phyloP scores from a whole-genome alignment of 495 filamentous ascomycete species.

The Rusavskia elegans region DNA sequence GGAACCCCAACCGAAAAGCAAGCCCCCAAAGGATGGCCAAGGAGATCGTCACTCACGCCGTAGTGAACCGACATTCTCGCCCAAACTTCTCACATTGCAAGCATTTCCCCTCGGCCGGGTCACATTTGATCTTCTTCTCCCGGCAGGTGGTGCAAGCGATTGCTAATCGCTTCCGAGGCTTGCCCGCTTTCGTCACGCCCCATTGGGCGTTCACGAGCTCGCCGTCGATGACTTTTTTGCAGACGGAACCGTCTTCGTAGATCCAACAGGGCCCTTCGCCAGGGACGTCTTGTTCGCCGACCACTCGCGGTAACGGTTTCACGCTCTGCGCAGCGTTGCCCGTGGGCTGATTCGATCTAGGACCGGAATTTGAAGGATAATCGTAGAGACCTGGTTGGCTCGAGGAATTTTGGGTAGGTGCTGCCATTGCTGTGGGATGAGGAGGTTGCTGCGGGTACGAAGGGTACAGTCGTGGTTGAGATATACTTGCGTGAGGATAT shows the following conservation, averaged over 20 bases:
- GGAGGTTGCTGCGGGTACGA: background rate
- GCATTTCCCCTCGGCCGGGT: conserved; percentile 71
- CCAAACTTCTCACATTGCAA: conserved; percentile 84
- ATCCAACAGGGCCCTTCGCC: conserved; percentile 75
- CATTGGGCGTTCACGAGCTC: conserved; percentile 79
- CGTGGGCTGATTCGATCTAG: background rate
- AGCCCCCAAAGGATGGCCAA: background rate
- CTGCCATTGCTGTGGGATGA: background rate
- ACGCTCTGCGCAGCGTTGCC: conserved; percentile 5
- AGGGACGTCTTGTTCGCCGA: conserved; percentile 38
- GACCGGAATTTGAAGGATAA: background rate
- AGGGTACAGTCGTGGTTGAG: background rate
- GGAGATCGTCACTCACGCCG: conserved; percentile 47
- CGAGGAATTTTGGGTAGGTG: conserved; percentile 3
- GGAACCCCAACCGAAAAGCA: no score
- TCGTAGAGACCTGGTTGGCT: background rate
- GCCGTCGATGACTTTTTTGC: conserved; percentile 71
- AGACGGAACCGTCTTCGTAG: conserved; percentile 74
- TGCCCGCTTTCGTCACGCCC: conserved; percentile 86
- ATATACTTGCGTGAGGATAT: background rate
- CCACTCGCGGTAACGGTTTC: conserved; percentile 23
- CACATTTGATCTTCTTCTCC: conserved; percentile 95
- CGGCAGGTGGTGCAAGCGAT: conserved; percentile 82
- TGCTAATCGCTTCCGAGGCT: conserved; percentile 74
- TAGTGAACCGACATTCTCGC: conserved; percentile 69